Conservation (phyloP, 106 monocot species). For the Hemerocallis citrina region DNA sequence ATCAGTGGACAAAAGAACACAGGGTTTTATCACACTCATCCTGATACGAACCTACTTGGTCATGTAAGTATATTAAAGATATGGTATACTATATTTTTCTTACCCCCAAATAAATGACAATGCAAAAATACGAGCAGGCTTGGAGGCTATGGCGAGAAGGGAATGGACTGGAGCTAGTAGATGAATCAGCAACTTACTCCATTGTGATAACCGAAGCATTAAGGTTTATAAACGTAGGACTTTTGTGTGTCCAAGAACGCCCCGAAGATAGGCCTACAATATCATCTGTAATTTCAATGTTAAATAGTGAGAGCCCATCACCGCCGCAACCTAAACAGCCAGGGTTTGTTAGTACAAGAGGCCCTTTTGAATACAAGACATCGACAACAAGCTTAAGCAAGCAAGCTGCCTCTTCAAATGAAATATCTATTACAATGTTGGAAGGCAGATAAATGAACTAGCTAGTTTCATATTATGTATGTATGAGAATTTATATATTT, state of each 20-base stretch:
- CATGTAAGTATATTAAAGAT: slow-evolving; percentile 40
- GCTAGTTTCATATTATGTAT: too few species aligned
- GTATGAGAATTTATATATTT: too few species aligned
- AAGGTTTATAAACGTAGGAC: slow-evolving; percentile 28
- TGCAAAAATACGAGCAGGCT: too few species aligned
- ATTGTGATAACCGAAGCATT: neutral
- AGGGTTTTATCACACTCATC: neutral
- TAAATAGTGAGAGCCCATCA: neutral
- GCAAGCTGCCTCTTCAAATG: neutral
- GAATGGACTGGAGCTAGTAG: slow-evolving; percentile 11
- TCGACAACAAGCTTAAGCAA: neutral
- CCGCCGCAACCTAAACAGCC: slow-evolving; percentile 21
- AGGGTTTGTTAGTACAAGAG: slow-evolving; percentile 9
- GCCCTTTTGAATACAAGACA: neutral
- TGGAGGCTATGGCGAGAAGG: slow-evolving; percentile 18
- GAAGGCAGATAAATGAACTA: slow-evolving; percentile 1
- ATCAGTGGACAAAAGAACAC: slow-evolving; percentile 36
- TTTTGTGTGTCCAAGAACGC: slow-evolving; percentile 9
- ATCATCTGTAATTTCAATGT: slow-evolving; percentile 1
- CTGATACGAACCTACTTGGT: slow-evolving; percentile 16
- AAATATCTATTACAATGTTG: neutral
- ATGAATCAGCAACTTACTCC: slow-evolving; percentile 1
- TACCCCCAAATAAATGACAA: neutral
- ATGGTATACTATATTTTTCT: slow-evolving; percentile 1
- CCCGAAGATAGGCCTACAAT: slow-evolving; percentile 7